Conservation (phyloP, 192 early-diverging fungal genomes). For the Linnemannia hyalina region DNA sequence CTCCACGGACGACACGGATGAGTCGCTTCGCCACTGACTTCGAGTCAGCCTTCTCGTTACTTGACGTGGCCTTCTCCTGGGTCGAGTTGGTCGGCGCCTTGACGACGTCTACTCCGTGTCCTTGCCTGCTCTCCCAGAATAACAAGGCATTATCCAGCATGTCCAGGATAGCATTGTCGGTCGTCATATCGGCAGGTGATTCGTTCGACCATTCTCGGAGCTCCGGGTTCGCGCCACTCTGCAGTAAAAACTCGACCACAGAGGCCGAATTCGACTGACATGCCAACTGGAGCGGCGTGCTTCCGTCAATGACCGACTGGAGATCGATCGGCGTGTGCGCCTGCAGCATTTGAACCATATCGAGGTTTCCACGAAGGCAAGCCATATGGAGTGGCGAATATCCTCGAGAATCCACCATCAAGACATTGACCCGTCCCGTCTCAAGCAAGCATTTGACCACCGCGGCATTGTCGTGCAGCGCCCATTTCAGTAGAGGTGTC, state of each 20-base stretch:
- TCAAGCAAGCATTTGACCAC: constrained; percentile 43
- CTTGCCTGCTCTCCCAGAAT: constrained; percentile 20
- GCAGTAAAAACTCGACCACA: constrained; percentile 48
- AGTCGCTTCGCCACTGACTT: constrained; percentile 19
- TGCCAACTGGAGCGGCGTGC: constrained; percentile 59
- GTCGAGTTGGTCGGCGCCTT: background rate
- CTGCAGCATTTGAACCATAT: constrained; percentile 25
- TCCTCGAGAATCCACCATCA: constrained; percentile 45
- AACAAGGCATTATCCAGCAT: constrained; percentile 51
- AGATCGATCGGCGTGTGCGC: constrained; percentile 22
- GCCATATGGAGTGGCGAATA: constrained; percentile 56
- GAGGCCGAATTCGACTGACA: constrained; percentile 33
- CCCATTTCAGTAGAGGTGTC: constrained; percentile 57
- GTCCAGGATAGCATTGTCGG: constrained; percentile 38
- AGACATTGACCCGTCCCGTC: constrained; percentile 21
- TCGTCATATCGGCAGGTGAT: constrained; percentile 54
- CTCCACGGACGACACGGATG: constrained; percentile 53
- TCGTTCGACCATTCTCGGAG: constrained; percentile 53
- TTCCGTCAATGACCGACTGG: constrained; percentile 51
- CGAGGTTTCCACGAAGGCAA: constrained; percentile 31
- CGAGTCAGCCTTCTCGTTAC: background rate
- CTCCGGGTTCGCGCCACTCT: constrained; percentile 43
- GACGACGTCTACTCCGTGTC: background rate
- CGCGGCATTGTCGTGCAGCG: constrained; percentile 33
- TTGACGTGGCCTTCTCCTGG: background rate